Evolutionary conservation across 768 basidiomycete species (phyloP).

Genomic region (Pisolithus tinctorius): DNA sequence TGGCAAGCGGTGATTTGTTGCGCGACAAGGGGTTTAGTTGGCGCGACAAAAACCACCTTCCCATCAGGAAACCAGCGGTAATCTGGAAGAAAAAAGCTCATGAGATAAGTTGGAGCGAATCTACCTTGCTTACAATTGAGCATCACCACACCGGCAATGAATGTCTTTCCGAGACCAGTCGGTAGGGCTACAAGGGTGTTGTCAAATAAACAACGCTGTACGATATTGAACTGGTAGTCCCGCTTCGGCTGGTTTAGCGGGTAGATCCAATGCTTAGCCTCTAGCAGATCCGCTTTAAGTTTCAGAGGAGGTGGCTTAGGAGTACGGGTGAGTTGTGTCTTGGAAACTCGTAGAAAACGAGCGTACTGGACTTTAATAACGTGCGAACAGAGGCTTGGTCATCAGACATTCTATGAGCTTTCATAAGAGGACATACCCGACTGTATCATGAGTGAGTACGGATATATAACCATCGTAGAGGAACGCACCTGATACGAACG

Average conservation of each 20-base stretch:
- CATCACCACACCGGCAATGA: slow-evolving; percentile 96
- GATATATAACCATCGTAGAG: not conserved
- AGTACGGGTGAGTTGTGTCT: slow-evolving; percentile 1
- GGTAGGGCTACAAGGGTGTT: slow-evolving; percentile 93
- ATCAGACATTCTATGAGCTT: slow-evolving; percentile 4
- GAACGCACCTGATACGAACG: slow-evolving; percentile 59
- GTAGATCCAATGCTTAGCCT: slow-evolving; percentile 83
- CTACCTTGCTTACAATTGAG: slow-evolving; percentile 63
- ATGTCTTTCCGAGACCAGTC: slow-evolving; percentile 96
- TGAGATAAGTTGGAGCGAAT: not conserved
- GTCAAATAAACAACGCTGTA: slow-evolving; percentile 76
- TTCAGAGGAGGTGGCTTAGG: slow-evolving; percentile 70
- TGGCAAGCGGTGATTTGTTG: slow-evolving; percentile 96
- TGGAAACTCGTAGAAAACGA: too few species aligned
- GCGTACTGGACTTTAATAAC: slow-evolving; percentile 27
- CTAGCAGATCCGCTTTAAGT: slow-evolving; percentile 66
- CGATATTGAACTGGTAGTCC: slow-evolving; percentile 93
- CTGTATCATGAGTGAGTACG: slow-evolving; percentile 25
- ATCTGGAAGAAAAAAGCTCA: slow-evolving; percentile 36
- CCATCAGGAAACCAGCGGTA: slow-evolving; percentile 92
- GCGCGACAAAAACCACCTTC: slow-evolving; percentile 91
- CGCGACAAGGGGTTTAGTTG: slow-evolving; percentile 91
- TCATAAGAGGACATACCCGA: slow-evolving; percentile 40
- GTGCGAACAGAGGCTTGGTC: not conserved
- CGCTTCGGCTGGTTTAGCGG: slow-evolving; percentile 84